Evolutionary conservation across 164 flowering plant species (phyloP).

Genomic region (Sextonia rubra): DNA sequence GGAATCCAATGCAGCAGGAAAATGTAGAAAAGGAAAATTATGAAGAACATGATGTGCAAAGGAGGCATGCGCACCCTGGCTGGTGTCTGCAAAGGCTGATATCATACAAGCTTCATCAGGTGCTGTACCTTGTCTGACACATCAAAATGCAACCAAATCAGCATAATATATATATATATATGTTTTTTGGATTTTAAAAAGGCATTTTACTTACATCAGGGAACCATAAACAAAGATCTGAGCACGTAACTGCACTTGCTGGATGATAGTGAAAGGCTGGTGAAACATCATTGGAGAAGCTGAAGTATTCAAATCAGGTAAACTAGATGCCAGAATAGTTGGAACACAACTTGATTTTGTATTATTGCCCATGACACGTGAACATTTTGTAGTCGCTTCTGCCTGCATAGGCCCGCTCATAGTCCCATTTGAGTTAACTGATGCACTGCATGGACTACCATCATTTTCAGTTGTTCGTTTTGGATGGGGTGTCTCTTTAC

Average conservation of each 20-base stretch:
- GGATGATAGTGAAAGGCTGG: constrained; percentile 64
- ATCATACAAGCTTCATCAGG: constrained; percentile 93
- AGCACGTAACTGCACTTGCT: constrained; percentile 97
- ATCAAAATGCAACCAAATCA: background rate
- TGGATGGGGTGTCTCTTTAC: constrained; percentile 32
- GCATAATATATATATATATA: background rate
- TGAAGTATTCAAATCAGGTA: constrained; percentile 66
- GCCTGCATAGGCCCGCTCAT: constrained; percentile 29
- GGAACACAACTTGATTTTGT: constrained; percentile 33
- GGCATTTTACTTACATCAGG: constrained; percentile 62
- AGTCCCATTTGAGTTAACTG: constrained; percentile 28
- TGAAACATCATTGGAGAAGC: constrained; percentile 45
- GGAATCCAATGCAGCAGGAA: background rate
- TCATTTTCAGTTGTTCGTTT: constrained; percentile 29
- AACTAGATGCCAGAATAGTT: constrained; percentile 37
- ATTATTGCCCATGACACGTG: constrained; percentile 25
- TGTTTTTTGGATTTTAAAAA: background rate
- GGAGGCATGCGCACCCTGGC: constrained; percentile 26
- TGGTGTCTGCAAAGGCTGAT: constrained; percentile 89
- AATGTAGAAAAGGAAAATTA: background rate
- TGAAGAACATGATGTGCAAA: constrained; percentile 1
- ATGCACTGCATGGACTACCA: constrained; percentile 23
- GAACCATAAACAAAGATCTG: constrained; percentile 99
- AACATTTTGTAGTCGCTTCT: constrained; percentile 30
- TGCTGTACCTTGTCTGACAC: constrained; percentile 67